Conservation (phyloP, 768 basidiomycete species). For the Omphalotus guepiniiformis region DNA sequence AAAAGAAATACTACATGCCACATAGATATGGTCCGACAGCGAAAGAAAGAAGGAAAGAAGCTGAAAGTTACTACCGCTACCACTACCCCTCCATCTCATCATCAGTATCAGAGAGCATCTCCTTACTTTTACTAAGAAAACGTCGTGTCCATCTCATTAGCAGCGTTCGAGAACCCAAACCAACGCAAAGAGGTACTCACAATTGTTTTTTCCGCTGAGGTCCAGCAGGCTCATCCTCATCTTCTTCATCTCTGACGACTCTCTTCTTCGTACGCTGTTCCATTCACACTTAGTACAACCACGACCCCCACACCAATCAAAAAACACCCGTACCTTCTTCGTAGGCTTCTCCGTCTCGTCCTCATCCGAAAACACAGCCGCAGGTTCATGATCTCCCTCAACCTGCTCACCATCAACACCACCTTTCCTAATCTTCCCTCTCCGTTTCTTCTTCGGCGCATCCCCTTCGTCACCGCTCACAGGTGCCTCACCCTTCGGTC, state of each 20-base stretch:
- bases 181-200: slow-evolving; percentile 36
- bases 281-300: neutral
- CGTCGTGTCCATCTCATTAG: slow-evolving; percentile 7
- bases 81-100: slow-evolving; percentile 69
- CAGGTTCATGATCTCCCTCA: slow-evolving; percentile 59
- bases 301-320: neutral
- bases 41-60: too few relatives aligned
- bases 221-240: slow-evolving; percentile 52
- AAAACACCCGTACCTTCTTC: slow-evolving; percentile 53
- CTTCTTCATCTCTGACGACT: slow-evolving; percentile 75
- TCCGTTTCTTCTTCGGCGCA: slow-evolving; percentile 70
- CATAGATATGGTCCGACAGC: too few relatives aligned
- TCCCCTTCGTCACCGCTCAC: slow-evolving; percentile 49
- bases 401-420: slow-evolving; percentile 38
- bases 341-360: slow-evolving; percentile 61
- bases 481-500: slow-evolving; percentile 43
- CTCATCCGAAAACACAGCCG: slow-evolving; percentile 62
- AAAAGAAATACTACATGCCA: too few relatives aligned
- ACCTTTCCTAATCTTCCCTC: slow-evolving; percentile 67
- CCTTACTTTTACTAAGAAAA: slow-evolving; percentile 76
- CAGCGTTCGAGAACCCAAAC: neutral
- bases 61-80: too few relatives aligned
- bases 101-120: slow-evolving; percentile 82
- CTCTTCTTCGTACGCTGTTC: slow-evolving; percentile 56
- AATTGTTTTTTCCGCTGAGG: slow-evolving; percentile 74